Evolutionary conservation across 2,329 filamentous ascomycete genomes (phyloP).

Genomic region (Microdochium nivale): DNA sequence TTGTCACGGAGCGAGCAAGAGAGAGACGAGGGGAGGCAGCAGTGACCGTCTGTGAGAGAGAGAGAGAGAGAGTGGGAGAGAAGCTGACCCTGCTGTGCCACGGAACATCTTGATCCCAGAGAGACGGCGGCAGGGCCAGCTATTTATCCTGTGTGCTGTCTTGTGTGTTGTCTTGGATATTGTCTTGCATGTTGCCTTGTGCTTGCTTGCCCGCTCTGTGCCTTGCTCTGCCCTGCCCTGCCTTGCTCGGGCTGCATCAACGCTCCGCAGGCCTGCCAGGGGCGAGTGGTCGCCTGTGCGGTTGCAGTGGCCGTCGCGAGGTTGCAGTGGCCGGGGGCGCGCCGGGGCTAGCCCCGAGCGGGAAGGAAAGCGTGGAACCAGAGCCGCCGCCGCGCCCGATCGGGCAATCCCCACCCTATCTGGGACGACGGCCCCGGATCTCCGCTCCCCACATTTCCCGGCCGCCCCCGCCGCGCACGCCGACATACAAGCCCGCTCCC

Average conservation of each 20-base stretch:
- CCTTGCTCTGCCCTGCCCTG: too few relatives aligned
- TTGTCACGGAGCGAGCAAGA: not conserved
- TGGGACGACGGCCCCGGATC: not conserved
- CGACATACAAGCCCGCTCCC: not conserved
- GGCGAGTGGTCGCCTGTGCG: too few relatives aligned
- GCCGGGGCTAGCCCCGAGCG: too few relatives aligned
- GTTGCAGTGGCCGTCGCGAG: too few relatives aligned
- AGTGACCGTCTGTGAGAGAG: not conserved
- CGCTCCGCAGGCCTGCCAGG: too few relatives aligned
- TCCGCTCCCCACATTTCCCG: not conserved
- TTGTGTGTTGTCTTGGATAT: too few relatives aligned
- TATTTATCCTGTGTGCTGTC: not conserved
- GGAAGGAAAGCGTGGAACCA: not conserved
- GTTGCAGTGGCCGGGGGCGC: too few relatives aligned
- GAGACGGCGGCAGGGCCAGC: not conserved
- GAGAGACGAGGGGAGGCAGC: not conserved
- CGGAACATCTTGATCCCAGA: not conserved
- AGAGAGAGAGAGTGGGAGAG: too few relatives aligned
- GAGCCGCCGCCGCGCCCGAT: not conserved
- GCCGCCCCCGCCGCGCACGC: not conserved
- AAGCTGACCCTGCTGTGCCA: not conserved
- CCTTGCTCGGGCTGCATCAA: too few relatives aligned
- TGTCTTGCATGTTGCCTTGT: too few relatives aligned
- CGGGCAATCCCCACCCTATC: not conserved
- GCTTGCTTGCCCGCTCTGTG: too few relatives aligned